Conservation (phyloP, 148 eudicot genomes). For the Spergularia marina region DNA sequence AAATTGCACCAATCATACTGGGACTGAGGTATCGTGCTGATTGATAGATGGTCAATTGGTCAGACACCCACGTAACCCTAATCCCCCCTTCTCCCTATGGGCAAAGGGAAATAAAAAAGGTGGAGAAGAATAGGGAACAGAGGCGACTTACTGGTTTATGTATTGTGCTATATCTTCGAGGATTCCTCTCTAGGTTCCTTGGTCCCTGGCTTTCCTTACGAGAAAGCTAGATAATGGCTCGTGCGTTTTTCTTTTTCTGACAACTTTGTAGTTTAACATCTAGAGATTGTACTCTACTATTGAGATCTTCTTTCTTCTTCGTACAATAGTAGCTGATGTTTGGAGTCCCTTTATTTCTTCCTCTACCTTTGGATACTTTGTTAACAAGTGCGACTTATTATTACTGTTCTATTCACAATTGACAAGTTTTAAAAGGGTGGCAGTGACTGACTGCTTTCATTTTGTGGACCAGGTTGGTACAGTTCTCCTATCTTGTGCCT, state of each 20-base stretch:
- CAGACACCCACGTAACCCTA: no score
- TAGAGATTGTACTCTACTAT: neutral
- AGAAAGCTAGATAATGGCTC: no score
- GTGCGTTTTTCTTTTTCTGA: no score
- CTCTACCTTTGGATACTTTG: neutral
- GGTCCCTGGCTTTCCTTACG: no score
- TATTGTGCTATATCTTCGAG: no score
- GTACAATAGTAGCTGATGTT: neutral
- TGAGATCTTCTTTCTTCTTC: neutral
- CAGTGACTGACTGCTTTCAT: neutral
- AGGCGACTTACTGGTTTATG: no score
- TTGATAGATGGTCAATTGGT: no score
- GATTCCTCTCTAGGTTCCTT: no score
- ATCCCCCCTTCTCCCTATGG: no score
- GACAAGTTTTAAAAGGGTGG: neutral
- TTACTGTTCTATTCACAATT: neutral
- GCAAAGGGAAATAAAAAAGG: no score
- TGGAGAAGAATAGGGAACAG: no score
- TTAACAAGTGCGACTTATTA: slow-evolving; percentile 1
- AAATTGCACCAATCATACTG: neutral
- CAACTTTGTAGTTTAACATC: no score
- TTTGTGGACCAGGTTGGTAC: slow-evolving; percentile 60
- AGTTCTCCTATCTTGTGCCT: slow-evolving; percentile 72
- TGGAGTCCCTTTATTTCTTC: slow-evolving; percentile 6
- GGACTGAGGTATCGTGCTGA: neutral